Conservation (phyloP, 352 stramenopile species). For the Ophiocytium majus region DNA sequence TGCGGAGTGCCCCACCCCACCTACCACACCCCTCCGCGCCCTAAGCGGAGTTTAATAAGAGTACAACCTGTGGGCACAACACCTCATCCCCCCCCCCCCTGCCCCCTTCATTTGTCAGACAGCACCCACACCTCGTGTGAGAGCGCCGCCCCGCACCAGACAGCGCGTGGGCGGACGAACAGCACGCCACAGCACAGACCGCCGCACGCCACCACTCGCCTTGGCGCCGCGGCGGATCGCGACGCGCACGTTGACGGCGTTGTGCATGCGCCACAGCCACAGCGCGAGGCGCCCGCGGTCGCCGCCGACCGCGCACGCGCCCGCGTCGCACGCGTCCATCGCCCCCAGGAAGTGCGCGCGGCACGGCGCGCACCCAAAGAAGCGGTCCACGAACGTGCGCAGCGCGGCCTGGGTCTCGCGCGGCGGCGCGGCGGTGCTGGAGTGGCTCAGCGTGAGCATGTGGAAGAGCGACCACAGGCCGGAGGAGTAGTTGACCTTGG, state of each 20-base stretch:
- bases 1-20: too few relatives aligned
- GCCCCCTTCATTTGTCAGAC: too few relatives aligned
- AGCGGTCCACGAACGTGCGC: conserved; percentile 38
- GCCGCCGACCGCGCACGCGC: conserved; percentile 25
- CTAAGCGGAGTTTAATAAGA: too few relatives aligned
- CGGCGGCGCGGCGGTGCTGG: neutral
- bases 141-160: too few relatives aligned
- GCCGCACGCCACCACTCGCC: too few relatives aligned
- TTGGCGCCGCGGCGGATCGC: neutral
- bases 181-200: too few relatives aligned
- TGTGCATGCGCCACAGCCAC: conserved; percentile 53
- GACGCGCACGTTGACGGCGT: conserved; percentile 44
- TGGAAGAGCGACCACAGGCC: conserved; percentile 52
- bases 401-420: conserved; percentile 40
- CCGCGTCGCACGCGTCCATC: conserved; percentile 35
- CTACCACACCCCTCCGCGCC: too few relatives aligned
- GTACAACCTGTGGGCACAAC: too few relatives aligned
- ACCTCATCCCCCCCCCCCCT: too few relatives aligned
- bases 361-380: conserved; percentile 37
- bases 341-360: conserved; percentile 43
- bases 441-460: conserved; percentile 22
- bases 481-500: conserved; percentile 22
- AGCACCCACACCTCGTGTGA: too few relatives aligned
- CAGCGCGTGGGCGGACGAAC: too few relatives aligned
- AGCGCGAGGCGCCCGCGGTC: conserved; percentile 29